Evolutionary conservation across 495 filamentous ascomycete species (phyloP).

Genomic region (Aspergillus conjunctus): DNA sequence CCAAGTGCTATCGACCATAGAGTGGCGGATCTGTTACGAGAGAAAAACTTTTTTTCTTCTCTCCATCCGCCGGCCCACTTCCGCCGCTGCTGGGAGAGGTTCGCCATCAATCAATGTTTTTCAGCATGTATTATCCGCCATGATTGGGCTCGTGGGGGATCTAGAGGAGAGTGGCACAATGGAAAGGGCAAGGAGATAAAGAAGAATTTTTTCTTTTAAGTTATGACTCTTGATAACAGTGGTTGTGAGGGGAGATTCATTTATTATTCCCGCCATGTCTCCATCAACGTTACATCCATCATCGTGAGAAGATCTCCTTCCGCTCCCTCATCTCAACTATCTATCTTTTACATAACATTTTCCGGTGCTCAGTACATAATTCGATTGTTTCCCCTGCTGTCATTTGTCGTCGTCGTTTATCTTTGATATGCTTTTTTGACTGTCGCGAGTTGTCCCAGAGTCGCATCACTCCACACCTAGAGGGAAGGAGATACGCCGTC

Average conservation of each 20-base stretch:
- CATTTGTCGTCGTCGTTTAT: constrained; percentile 25
- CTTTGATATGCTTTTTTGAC: constrained; percentile 6
- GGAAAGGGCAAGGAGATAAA: neutral
- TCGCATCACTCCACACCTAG: constrained; percentile 19
- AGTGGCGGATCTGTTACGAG: constrained; percentile 17
- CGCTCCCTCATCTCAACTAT: constrained; percentile 14
- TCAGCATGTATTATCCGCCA: neutral
- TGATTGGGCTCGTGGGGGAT: constrained; percentile 11
- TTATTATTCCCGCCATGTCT: neutral
- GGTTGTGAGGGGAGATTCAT: neutral
- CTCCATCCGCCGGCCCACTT: constrained; percentile 18
- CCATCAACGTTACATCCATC: constrained; percentile 23
- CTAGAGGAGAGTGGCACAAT: neutral
- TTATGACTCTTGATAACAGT: no score
- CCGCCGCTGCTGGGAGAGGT: constrained; percentile 3
- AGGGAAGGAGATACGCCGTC: neutral
- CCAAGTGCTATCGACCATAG: neutral
- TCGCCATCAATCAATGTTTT: constrained; percentile 16
- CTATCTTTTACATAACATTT: constrained; percentile 35
- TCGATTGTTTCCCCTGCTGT: constrained; percentile 14
- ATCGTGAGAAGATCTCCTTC: constrained; percentile 3
- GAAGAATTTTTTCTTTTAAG: neutral
- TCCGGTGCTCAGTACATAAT: constrained; percentile 22
- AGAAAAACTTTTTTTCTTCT: constrained; percentile 21
- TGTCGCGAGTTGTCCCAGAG: neutral